Conservation (phyloP, 805 yeast species). For the Teunomyces tritomae region DNA sequence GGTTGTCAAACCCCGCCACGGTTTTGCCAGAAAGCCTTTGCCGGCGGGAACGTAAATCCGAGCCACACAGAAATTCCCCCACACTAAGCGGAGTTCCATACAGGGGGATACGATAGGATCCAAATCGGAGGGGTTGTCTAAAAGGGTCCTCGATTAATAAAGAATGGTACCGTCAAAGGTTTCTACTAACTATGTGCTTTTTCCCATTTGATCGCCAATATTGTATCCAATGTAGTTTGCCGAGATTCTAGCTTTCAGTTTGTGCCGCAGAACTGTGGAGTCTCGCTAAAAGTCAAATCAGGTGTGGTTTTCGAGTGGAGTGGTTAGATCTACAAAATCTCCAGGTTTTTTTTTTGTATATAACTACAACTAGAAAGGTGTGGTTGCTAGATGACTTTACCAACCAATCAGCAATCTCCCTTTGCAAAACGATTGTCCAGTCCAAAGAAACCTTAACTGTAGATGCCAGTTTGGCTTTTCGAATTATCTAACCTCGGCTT, state of each 20-base stretch:
- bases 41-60: background rate
- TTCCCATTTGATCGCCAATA: too few relatives aligned
- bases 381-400: background rate
- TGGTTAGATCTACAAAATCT: background rate
- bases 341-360: background rate
- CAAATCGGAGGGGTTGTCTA: too few relatives aligned
- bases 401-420: background rate
- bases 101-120: too few relatives aligned
- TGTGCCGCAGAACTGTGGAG: background rate
- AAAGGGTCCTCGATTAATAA: too few relatives aligned
- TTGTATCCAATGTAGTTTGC: background rate
- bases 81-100: background rate
- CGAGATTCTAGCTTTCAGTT: background rate
- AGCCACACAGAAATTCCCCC: background rate
- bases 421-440: background rate
- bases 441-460: background rate
- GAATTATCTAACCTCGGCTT: background rate
- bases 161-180: too few relatives aligned
- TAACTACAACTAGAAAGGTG: background rate
- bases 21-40: background rate
- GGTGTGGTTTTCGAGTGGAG: background rate
- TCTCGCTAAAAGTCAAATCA: background rate
- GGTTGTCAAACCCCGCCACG: background rate
- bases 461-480: background rate
- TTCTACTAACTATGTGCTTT: too few relatives aligned